Percentiles rank a stretch among this genome's conserved stretches.
Evolutionary conservation across 441 rosid species (phyloP).

Genomic region (Erodium moschatum): DNA sequence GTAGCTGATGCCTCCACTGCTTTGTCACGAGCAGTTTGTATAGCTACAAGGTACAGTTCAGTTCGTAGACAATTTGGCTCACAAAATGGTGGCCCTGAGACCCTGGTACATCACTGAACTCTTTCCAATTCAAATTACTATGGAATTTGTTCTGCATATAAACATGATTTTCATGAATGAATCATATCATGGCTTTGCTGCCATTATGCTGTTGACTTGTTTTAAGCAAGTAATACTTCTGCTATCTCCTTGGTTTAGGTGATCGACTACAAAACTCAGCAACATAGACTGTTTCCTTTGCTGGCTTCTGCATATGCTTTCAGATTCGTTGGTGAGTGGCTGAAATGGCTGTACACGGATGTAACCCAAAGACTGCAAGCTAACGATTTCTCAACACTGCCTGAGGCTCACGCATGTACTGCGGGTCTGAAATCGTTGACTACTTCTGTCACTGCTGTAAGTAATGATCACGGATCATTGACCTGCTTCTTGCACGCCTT

Average conservation of each 20-base stretch:
- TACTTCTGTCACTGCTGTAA: slow-evolving; percentile 79
- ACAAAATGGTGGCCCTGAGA: slow-evolving; percentile 59
- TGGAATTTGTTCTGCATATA: neutral
- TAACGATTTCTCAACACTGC: slow-evolving; percentile 78
- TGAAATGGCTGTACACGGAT: slow-evolving; percentile 81
- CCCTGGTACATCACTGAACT: slow-evolving; percentile 43
- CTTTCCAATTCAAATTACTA: neutral
- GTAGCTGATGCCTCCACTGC: slow-evolving; percentile 84
- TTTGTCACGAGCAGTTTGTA: slow-evolving; percentile 80
- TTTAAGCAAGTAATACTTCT: slow-evolving; percentile 15
- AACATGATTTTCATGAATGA: neutral
- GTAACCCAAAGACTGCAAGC: slow-evolving; percentile 76
- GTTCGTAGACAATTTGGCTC: slow-evolving; percentile 94
- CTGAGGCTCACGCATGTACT: slow-evolving; percentile 97
- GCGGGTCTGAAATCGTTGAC: slow-evolving; percentile 96
- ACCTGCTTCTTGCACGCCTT: neutral
- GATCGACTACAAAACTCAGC: slow-evolving; percentile 93
- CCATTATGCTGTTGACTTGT: neutral
- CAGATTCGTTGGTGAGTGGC: slow-evolving; percentile 93
- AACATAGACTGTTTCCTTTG: slow-evolving; percentile 86
- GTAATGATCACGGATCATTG: slow-evolving; percentile 24
- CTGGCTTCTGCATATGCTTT: slow-evolving; percentile 97
- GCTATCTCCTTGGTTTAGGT: slow-evolving; percentile 40
- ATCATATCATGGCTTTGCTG: neutral
- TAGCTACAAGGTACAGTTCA: slow-evolving; percentile 89